A percentile compares a stretch with the other conserved stretches of the same genome.
These are phyloP conservation scores for Tylopilus balloui DNA, from an alignment of 768 basidiomycete genomes.

Conservation along the genomic window DNA sequence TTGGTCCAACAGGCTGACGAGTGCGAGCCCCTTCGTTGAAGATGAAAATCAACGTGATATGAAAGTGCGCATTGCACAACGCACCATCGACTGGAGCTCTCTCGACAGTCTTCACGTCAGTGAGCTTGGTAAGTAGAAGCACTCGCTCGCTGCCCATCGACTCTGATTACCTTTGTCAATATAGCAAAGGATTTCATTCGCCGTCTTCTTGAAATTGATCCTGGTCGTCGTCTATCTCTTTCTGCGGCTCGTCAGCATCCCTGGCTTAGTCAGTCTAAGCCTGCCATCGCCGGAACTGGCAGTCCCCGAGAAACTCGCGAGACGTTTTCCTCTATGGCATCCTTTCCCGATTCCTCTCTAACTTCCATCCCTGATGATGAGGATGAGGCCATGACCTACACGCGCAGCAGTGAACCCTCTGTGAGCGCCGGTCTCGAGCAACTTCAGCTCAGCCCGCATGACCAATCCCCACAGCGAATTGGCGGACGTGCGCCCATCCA, in stretches of 20 bases:
- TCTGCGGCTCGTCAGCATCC: constrained; percentile 63
- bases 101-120: constrained; percentile 42
- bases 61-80: constrained; percentile 52
- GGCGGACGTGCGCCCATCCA: constrained; percentile 33
- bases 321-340: constrained; percentile 9
- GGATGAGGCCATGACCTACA: constrained; percentile 16
- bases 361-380: constrained; percentile 23
- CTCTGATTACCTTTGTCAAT: constrained; percentile 30
- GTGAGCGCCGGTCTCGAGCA: constrained; percentile 33
- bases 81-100: constrained; percentile 57
- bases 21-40: constrained; percentile 76
- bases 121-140: constrained; percentile 39
- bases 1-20: constrained; percentile 57
- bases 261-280: constrained; percentile 51
- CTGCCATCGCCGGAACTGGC: background rate
- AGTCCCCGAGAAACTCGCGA: background rate
- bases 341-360: constrained; percentile 16
- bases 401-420: constrained; percentile 14
- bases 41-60: constrained; percentile 59
- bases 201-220: constrained; percentile 60
- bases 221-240: constrained; percentile 66
- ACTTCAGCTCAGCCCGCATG: constrained; percentile 30
- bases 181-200: constrained; percentile 65
- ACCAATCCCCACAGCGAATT: constrained; percentile 6
- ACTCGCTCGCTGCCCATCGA: background rate